Percentiles rank a stretch among this genome's conserved stretches.
Evolutionary conservation across 345 rosid species (phyloP).

Genomic region (Triadica sebifera): DNA sequence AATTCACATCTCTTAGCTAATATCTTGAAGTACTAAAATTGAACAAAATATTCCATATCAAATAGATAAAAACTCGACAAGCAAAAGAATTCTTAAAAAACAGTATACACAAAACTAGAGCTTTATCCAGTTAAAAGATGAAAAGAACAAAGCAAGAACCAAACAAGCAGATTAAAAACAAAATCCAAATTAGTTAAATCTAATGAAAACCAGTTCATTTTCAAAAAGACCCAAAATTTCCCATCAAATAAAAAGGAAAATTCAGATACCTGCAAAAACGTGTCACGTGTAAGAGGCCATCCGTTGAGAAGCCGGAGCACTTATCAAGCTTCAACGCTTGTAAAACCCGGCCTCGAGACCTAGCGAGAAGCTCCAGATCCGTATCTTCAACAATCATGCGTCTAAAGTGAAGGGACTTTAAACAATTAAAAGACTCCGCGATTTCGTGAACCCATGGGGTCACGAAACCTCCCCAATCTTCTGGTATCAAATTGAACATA

Average conservation of each 20-base stretch:
- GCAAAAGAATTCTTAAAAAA: neutral
- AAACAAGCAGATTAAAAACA: neutral
- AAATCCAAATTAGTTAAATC: neutral
- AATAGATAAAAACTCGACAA: neutral
- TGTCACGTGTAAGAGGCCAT: constrained; percentile 68
- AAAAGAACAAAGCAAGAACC: too few species aligned
- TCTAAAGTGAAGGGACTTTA: constrained; percentile 69
- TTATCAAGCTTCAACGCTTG: constrained; percentile 71
- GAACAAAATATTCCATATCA: neutral
- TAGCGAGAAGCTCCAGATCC: constrained; percentile 66
- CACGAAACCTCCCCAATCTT: constrained; percentile 88
- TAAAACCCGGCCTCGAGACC: constrained; percentile 43
- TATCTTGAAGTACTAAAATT: neutral
- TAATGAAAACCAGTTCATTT: neutral
- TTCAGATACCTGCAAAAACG: constrained; percentile 64
- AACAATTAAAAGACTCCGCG: constrained; percentile 41
- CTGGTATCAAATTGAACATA: constrained; percentile 90
- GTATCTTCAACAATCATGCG: constrained; percentile 80
- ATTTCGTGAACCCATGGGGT: constrained; percentile 77
- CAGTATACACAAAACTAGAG: neutral
- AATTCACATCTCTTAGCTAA: neutral
- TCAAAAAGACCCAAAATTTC: neutral
- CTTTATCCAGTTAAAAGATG: neutral
- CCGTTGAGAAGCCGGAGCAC: constrained; percentile 85
- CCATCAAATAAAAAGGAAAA: neutral